A percentile compares a stretch with the other conserved stretches of the same genome.
These are phyloP conservation scores for Platanus orientalis DNA, from an alignment of 164 flowering plant genomes.

Conservation along the genomic window DNA sequence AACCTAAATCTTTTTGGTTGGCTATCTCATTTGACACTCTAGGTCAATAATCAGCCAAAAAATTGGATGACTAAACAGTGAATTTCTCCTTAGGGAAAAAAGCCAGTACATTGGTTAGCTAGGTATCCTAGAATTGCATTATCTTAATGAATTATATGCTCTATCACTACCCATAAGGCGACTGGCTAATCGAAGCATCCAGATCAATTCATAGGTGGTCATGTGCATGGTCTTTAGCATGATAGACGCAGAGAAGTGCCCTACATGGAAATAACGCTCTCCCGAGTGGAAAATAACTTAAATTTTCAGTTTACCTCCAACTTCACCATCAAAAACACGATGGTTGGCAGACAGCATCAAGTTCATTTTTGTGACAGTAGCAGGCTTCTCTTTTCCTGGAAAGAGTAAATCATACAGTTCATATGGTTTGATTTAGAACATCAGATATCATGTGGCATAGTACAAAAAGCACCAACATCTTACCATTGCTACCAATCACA, in stretches of 20 bases:
- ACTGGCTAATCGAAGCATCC: too few species aligned
- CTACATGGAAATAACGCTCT: background rate
- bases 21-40: too few species aligned
- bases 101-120: too few species aligned
- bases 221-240: too few species aligned
- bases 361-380: slow-evolving; percentile 72
- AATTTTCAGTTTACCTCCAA: slow-evolving; percentile 48
- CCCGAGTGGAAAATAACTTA: background rate
- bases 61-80: too few species aligned
- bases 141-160: too few species aligned
- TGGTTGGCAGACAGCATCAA: slow-evolving; percentile 90
- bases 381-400: slow-evolving; percentile 73
- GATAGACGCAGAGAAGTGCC: background rate
- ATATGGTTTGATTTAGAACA: background rate
- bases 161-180: too few species aligned
- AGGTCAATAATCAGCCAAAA: too few species aligned
- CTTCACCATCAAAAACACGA: slow-evolving; percentile 88
- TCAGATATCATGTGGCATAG: background rate
- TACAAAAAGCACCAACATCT: slow-evolving; percentile 6
- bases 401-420: slow-evolving; percentile 5
- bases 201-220: too few species aligned
- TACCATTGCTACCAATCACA: slow-evolving; percentile 66
- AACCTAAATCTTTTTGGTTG: too few species aligned
- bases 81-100: too few species aligned
- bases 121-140: too few species aligned